These are phyloP conservation scores for Exophiala sp. DNA, from an alignment of 2,329 filamentous ascomycete species.

Conservation along the genomic window DNA sequence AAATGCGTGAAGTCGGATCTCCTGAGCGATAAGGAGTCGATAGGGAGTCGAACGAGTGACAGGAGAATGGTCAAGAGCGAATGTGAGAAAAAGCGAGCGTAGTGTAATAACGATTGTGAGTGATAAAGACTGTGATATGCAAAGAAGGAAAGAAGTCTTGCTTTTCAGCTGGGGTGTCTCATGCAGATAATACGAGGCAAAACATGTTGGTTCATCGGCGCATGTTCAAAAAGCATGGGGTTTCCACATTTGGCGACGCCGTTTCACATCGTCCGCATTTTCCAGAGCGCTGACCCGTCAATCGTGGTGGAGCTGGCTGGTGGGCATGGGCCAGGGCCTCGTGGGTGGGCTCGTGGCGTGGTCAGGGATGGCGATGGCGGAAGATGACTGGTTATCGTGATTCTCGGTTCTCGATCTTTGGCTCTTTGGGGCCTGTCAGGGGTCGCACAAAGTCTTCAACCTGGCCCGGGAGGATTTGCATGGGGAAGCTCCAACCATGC, in stretches of 20 bases:
- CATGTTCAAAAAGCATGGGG: conserved; percentile 3
- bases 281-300: neutral
- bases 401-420: conserved; percentile 2
- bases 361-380: neutral
- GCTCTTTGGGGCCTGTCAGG: conserved; percentile 6
- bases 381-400: neutral
- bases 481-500: neutral
- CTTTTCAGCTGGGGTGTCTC: conserved; percentile 18
- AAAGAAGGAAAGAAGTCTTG: conserved; percentile 10
- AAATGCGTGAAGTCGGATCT: neutral
- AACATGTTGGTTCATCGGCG: conserved; percentile 8
- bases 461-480: conserved; percentile 4
- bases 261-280: conserved; percentile 15
- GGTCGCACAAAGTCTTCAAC: neutral
- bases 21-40: neutral
- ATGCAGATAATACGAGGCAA: conserved; percentile 6
- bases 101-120: no score
- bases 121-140: conserved; percentile 6
- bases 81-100: conserved; percentile 10
- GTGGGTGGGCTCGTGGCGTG: conserved; percentile 11
- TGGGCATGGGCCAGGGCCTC: neutral
- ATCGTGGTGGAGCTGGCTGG: neutral
- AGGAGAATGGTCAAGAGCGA: conserved; percentile 9
- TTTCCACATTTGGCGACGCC: conserved; percentile 11
- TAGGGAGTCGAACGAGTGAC: conserved; percentile 12